Base-by-base conservation (phyloP, 805 yeast genomes). In the Millerozyma miso region DNA sequence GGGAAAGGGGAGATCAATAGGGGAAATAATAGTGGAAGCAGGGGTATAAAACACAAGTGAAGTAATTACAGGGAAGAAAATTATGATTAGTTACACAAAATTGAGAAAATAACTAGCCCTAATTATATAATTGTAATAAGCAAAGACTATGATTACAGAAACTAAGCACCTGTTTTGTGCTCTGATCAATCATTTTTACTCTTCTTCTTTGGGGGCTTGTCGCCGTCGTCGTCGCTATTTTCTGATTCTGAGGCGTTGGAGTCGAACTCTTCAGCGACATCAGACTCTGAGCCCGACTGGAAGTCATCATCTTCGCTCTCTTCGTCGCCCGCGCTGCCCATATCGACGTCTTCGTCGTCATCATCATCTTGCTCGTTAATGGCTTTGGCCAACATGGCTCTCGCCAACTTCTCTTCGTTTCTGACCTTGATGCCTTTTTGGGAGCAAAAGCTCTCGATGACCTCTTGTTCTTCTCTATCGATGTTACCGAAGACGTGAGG, bases 221-320 rank as follows among this genome's bases (percentile, higher is more conserved):
- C 60, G 38, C 53, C 62, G 14, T 43, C 54, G 13, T 41, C 56
- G 49, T 40, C 53, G 13, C 53, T 62, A 15, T 34, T 46, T 4
- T 57, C 69, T 15, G 63, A 51, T 35, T 46, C 68, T 8, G 54
- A 52, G 4, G 71, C 84, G 53, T 85, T 86, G 10, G 88, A 83
- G 56, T 85, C 91, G 55, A 74, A 87, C 60, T 88, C 97, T 63
- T 86, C 95, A 5, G 90, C 95, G 34, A 81, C 81, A 52, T 86
- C 95, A 32, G 81, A 77, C 34, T 77, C 88, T 13, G 75, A 69
- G 4, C 70, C 81, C 6, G 65, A 67, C 17, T 82, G 73, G 71
- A 90, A 91, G 63, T 91, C 98, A 60, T 84, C 97, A 67, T 89
- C 98, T 7, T 73, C 80, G 45, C 85, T 80, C 55, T 86, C 96